Evolutionary conservation across 2,329 filamentous ascomycete genomes (phyloP), one percentile per base, ranked within the genome.

Genomic region (Trichoderma hamatum): DNA sequence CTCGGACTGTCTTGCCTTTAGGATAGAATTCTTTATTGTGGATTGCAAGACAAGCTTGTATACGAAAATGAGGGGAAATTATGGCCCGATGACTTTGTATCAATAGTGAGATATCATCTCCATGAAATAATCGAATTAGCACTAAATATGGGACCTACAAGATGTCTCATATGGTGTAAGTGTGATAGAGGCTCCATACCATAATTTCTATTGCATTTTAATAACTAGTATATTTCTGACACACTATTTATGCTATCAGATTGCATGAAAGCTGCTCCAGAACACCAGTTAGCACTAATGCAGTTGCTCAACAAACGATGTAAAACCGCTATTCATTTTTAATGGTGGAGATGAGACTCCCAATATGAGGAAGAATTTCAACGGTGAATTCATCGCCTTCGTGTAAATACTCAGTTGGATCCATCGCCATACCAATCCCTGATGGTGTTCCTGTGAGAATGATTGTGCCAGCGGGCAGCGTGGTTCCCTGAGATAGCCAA

Each of bases 381-480:
- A 62, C 43, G 9, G 24, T 36, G 2, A 62, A 43, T 19, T 32
- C 43, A 9, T 62, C 59, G 11, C 59, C 59, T 30, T 43, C 24
- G 10, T 49, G 59, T 3, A 62, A 28, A 43, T 49, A 62, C 30
- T 49, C 36, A 6, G 59, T 43, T 51, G 62, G 62, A 14, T 56
- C 7, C 62, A 65, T 65, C 14, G 36, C 52, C 49, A 65, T 55
- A 7, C 62, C 62, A 26, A 56, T 28, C 1, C 62, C 62, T 19
- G 59, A 24, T 24, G 59, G 59, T 21, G 59, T 61, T n/a, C 59
- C 59, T n/a, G 59, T 61, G 16, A 61, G 39, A 49, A 61, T 61
- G 26, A 61, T 30, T 49, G 59, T 61, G 2, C 59, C 59, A 30
- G 39, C 16, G 26, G 39, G 39, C 16, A 61, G 43, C 11, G 59